Percentiles rank a stretch among this genome's conserved stretches.
Conservation (phyloP, 139 green algal species). For the Chloropicon primus region DNA sequence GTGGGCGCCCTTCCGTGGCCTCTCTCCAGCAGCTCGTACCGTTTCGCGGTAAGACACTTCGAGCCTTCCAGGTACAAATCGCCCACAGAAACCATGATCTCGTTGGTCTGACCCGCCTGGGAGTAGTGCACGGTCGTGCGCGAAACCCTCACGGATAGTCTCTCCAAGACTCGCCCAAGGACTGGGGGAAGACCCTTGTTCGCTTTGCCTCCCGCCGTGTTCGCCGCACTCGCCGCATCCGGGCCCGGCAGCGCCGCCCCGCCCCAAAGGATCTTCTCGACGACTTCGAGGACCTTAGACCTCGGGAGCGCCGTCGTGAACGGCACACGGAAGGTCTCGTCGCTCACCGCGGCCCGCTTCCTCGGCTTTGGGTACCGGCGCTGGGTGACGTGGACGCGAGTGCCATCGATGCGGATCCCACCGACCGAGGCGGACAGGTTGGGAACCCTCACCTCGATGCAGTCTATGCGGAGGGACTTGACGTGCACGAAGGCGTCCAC, state of each 20-base stretch:
- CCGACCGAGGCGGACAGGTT: neutral
- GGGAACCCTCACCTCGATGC: neutral
- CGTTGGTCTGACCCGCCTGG: neutral
- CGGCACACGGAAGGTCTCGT: neutral
- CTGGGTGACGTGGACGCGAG: neutral
- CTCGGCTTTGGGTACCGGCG: neutral
- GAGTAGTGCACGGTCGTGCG: neutral
- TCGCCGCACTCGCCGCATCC: neutral
- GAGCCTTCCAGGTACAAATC: neutral
- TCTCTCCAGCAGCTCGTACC: neutral
- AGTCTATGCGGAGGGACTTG: neutral
- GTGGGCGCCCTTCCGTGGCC: neutral
- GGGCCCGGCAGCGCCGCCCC: too few species aligned
- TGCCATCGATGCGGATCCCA: neutral
- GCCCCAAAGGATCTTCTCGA: neutral
- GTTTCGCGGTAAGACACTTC: neutral
- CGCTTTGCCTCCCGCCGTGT: too few species aligned
- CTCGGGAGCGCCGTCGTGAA: neutral
- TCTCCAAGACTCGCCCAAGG: neutral
- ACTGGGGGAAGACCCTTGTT: too few species aligned
- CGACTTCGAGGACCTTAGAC: neutral
- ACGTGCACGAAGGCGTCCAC: neutral
- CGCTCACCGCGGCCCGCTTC: too few species aligned
- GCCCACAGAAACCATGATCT: neutral
- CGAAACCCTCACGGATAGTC: neutral